Conservation (phyloP, 192 early-diverging fungal genomes). For the Coemansia asiatica region DNA sequence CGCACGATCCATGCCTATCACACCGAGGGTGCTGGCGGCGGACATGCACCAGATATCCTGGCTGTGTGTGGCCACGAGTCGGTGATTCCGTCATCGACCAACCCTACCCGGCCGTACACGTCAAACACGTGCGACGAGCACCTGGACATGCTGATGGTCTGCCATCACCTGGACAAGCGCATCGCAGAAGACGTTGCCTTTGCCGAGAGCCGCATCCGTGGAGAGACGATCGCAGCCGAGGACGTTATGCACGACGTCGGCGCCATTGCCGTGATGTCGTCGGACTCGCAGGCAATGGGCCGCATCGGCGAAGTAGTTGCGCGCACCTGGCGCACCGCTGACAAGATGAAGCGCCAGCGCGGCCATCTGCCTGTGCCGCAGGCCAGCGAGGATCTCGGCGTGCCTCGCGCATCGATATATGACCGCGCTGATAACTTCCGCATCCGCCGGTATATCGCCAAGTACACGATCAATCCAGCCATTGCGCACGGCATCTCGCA, state of each 20-base stretch:
- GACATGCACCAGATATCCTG: constrained; percentile 87
- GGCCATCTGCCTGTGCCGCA: constrained; percentile 58
- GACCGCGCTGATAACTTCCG: constrained; percentile 81
- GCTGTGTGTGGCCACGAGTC: constrained; percentile 75
- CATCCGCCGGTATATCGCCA: constrained; percentile 88
- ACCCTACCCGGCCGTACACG: constrained; percentile 94
- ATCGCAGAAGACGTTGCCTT: constrained; percentile 97
- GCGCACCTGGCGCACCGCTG: constrained; percentile 93
- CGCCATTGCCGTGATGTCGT: constrained; percentile 91
- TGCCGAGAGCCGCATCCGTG: constrained; percentile 93
- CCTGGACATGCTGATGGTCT: constrained; percentile 98
- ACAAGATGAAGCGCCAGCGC: constrained; percentile 89
- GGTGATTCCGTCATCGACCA: constrained; percentile 93
- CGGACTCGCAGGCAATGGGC: constrained; percentile 96
- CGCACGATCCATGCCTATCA: constrained; percentile 97
- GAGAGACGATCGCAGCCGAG: constrained; percentile 96
- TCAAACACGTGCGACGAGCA: constrained; percentile 96
- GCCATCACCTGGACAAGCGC: constrained; percentile 90
- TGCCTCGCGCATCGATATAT: constrained; percentile 34
- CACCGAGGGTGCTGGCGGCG: constrained; percentile 94
- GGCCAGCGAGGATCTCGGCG: constrained; percentile 22
- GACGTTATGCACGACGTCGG: constrained; percentile 95
- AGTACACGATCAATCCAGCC: constrained; percentile 98
- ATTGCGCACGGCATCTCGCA: constrained; percentile 85
- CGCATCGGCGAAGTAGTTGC: constrained; percentile 90